These are phyloP conservation scores for Myotisia sp. DNA, from an alignment of 2,329 filamentous ascomycete genomes.

Conservation along the genomic window DNA sequence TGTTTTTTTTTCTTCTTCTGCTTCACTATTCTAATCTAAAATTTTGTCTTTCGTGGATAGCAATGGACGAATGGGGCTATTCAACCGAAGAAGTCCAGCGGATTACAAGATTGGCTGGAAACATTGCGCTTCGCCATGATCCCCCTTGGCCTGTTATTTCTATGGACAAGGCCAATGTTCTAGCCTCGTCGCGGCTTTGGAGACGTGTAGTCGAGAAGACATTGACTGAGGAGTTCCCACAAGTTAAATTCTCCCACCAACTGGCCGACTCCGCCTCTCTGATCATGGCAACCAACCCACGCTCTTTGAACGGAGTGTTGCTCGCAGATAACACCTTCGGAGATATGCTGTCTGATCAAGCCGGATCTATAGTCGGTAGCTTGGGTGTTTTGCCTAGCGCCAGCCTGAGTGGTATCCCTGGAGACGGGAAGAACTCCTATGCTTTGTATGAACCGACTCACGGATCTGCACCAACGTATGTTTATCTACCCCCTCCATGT, in stretches of 20 bases:
- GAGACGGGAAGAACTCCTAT: slow-evolving; percentile 58
- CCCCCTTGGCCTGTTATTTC: slow-evolving; percentile 64
- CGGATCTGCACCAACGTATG: slow-evolving; percentile 34
- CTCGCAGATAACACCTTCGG: slow-evolving; percentile 84
- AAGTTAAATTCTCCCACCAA: slow-evolving; percentile 66
- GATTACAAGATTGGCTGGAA: slow-evolving; percentile 61
- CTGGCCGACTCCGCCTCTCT: slow-evolving; percentile 84
- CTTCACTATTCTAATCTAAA: not conserved
- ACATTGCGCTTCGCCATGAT: slow-evolving; percentile 57
- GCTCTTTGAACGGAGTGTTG: slow-evolving; percentile 68
- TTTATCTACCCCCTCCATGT: no score
- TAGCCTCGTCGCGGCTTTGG: slow-evolving; percentile 77
- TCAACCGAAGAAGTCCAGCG: slow-evolving; percentile 66
- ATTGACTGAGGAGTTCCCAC: slow-evolving; percentile 69
- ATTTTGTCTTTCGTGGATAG: slow-evolving; percentile 12
- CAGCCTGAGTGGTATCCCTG: slow-evolving; percentile 66
- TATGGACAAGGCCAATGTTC: slow-evolving; percentile 85
- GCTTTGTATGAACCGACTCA: slow-evolving; percentile 93
- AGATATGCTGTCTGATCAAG: slow-evolving; percentile 86
- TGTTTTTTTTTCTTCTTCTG: not conserved
- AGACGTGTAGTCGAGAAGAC: slow-evolving; percentile 66
- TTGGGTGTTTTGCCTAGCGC: slow-evolving; percentile 76
- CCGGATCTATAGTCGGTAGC: slow-evolving; percentile 74
- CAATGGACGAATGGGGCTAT: slow-evolving; percentile 72
- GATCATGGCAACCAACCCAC: slow-evolving; percentile 83